Percentiles rank a stretch among this genome's conserved stretches.
Evolutionary conservation across 305 asterid species (phyloP).

Genomic region (Solanum hybrid): DNA sequence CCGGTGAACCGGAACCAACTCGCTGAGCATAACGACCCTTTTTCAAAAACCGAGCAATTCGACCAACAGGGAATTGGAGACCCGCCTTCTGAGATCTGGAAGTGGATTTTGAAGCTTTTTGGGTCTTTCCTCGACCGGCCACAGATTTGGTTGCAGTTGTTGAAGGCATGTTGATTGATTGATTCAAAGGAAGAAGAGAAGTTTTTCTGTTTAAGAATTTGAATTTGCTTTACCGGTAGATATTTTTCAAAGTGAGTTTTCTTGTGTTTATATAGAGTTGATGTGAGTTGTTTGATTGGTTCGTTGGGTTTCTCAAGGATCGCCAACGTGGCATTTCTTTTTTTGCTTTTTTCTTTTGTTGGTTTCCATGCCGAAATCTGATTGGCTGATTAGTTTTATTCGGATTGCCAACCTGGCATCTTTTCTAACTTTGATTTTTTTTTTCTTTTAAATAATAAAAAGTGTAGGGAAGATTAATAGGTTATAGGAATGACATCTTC

Average conservation of each 20-base stretch:
- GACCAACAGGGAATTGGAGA: conserved; percentile 51
- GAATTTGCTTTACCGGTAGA: not conserved
- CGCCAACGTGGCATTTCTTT: conserved; percentile 8
- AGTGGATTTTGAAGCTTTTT: conserved; percentile 28
- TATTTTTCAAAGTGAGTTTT: not conserved
- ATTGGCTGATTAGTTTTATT: not conserved
- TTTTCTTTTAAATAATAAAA: not conserved
- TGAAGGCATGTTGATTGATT: conserved; percentile 19
- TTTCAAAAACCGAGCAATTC: conserved; percentile 44
- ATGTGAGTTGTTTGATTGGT: not conserved
- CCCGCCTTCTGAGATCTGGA: conserved; percentile 48
- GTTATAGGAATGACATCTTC: no score
- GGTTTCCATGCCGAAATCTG: not conserved
- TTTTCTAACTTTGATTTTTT: not conserved
- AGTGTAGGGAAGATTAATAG: not conserved
- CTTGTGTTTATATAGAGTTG: not conserved
- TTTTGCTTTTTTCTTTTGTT: no score
- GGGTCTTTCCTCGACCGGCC: conserved; percentile 39
- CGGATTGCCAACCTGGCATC: conserved; percentile 11
- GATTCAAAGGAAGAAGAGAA: not conserved
- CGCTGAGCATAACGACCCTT: conserved; percentile 50
- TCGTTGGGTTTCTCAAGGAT: not conserved
- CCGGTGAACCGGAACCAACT: conserved; percentile 53
- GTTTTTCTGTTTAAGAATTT: not conserved
- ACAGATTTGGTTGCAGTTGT: conserved; percentile 10